Evolutionary conservation across 352 stramenopile genomes (phyloP).

Genomic region (Pythium periplocum): DNA sequence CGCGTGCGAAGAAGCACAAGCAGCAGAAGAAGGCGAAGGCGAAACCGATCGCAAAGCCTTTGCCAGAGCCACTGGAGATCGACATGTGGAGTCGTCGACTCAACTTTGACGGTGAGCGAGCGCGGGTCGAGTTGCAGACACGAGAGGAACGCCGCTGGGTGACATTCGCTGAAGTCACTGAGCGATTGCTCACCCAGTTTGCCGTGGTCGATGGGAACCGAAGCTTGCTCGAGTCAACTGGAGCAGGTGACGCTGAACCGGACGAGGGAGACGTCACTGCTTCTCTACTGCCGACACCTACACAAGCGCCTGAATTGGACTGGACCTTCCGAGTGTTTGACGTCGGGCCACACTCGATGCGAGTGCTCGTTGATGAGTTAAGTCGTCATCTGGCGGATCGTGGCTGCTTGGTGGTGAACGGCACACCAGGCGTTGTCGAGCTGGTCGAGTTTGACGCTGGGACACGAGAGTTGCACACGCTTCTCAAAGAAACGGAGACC

Average conservation of each 20-base stretch:
- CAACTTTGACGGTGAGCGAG: constrained; percentile 12
- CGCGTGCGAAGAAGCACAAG: constrained; percentile 7
- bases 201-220: constrained; percentile 9
- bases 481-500: neutral
- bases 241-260: too few species aligned
- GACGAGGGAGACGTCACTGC: neutral
- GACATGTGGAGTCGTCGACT: constrained; percentile 9
- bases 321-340: constrained; percentile 66
- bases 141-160: constrained; percentile 4
- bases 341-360: constrained; percentile 43
- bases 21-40: constrained; percentile 15
- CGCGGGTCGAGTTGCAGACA: constrained; percentile 2
- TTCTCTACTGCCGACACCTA: neutral
- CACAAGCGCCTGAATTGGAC: constrained; percentile 24
- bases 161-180: constrained; percentile 6
- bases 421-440: constrained; percentile 48
- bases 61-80: constrained; percentile 13
- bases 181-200: neutral
- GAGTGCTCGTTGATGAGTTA: constrained; percentile 19
- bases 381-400: constrained; percentile 5
- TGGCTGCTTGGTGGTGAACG: constrained; percentile 35
- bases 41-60: neutral
- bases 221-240: constrained; percentile 6
- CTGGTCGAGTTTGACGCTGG: constrained; percentile 40
- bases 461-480: constrained; percentile 25